These are phyloP conservation scores for Sisymbrium altissimum DNA, from an alignment of 345 rosid genomes.

Conservation along the genomic window DNA sequence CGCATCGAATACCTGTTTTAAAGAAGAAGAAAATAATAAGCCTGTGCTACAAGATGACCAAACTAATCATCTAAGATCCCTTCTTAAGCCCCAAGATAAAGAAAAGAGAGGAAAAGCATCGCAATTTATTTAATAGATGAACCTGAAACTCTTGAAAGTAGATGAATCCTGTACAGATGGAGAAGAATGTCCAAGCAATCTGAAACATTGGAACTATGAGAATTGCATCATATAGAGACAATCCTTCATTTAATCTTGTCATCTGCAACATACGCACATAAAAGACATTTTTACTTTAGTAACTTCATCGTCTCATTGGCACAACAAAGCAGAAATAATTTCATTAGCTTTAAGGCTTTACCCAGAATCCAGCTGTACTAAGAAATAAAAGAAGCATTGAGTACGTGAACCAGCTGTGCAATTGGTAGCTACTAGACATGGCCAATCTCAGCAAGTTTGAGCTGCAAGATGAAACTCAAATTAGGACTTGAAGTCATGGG, in stretches of 20 bases:
- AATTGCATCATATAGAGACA: slow-evolving; percentile 88
- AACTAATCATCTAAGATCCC: not conserved
- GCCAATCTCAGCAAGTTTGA: slow-evolving; percentile 92
- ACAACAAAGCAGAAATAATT: slow-evolving; percentile 9
- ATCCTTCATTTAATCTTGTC: slow-evolving; percentile 95
- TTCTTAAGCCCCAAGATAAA: not conserved
- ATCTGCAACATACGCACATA: slow-evolving; percentile 49
- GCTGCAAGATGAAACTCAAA: slow-evolving; percentile 44
- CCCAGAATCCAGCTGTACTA: slow-evolving; percentile 99
- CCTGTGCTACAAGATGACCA: not conserved
- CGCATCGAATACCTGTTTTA: slow-evolving; percentile 77
- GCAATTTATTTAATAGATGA: slow-evolving; percentile 5
- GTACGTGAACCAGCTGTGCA: slow-evolving; percentile 98
- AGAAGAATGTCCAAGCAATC: slow-evolving; percentile 99
- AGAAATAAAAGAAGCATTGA: slow-evolving; percentile 95
- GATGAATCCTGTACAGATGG: slow-evolving; percentile 95
- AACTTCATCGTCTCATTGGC: slow-evolving; percentile 2
- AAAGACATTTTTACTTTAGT: slow-evolving; percentile 1
- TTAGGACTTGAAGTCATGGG: slow-evolving; percentile 11
- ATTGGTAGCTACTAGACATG: slow-evolving; percentile 78
- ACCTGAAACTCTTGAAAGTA: slow-evolving; percentile 99
- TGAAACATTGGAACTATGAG: slow-evolving; percentile 99
- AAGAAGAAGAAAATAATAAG: not conserved
- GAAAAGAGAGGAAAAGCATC: not conserved
- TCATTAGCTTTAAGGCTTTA: slow-evolving; percentile 36